These are phyloP conservation scores for Coniophora puteana DNA, from an alignment of 1,284 basidiomycete genomes.

Conservation along the genomic window DNA sequence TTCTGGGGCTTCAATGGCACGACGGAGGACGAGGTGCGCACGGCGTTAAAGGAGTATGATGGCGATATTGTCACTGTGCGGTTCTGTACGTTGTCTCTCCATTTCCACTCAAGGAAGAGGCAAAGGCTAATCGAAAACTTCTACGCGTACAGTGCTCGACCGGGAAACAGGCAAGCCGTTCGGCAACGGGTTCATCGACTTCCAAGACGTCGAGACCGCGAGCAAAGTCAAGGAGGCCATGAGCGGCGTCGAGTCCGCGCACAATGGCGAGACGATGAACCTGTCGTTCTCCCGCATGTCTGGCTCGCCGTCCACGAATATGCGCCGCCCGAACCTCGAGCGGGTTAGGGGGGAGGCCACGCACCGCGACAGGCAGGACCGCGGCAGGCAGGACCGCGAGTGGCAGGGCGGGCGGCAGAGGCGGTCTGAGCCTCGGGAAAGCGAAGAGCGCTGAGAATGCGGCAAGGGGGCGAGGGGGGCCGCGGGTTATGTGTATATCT, in stretches of 20 bases:
- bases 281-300: too few species aligned
- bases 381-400: too few species aligned
- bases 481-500: too few species aligned
- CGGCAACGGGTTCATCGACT: constrained; percentile 21
- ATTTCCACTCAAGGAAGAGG: neutral
- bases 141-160: constrained; percentile 3
- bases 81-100: constrained; percentile 13
- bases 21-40: constrained; percentile 18
- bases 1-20: constrained; percentile 31
- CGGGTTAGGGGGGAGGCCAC: too few species aligned
- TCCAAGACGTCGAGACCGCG: constrained; percentile 15
- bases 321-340: too few species aligned
- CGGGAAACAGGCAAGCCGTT: neutral
- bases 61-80: constrained; percentile 16
- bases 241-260: constrained; percentile 3
- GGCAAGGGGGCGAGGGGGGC: too few species aligned
- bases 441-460: too few species aligned
- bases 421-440: too few species aligned
- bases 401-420: too few species aligned
- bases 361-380: too few species aligned
- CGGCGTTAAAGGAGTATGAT: constrained; percentile 21
- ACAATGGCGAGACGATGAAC: neutral
- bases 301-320: too few species aligned
- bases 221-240: constrained; percentile 21
- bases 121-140: neutral